A percentile compares a stretch with the other conserved stretches of the same genome.
Evolutionary conservation across 2,329 filamentous ascomycete genomes (phyloP).

Genomic region (Hymenoscyphus occultus): DNA sequence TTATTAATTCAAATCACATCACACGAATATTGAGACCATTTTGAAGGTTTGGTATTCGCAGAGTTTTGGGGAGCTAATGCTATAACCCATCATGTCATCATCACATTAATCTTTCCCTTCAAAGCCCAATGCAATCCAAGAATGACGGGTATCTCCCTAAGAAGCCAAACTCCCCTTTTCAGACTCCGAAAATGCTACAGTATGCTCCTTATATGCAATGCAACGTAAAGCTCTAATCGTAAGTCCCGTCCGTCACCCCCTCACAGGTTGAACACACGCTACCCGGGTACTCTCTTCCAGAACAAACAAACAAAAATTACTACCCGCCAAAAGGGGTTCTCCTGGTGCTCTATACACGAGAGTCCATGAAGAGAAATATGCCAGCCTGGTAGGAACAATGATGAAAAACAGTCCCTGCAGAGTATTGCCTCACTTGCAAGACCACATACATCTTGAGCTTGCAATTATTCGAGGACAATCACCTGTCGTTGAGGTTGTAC

Average conservation of each 20-base stretch:
- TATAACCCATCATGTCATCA: background rate
- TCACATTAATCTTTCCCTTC: background rate
- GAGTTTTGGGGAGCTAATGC: background rate
- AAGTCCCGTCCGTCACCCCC: background rate
- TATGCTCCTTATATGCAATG: background rate
- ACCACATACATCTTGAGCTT: background rate
- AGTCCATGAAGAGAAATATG: background rate
- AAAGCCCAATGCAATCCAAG: conserved; percentile 1
- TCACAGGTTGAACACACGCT: background rate
- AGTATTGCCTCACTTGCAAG: background rate
- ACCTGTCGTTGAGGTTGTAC: conserved; percentile 23
- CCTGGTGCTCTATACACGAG: background rate
- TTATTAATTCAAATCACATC: background rate
- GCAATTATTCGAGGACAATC: conserved; percentile 22
- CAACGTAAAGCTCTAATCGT: background rate
- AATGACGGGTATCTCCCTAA: conserved; percentile 1
- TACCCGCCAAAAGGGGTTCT: background rate
- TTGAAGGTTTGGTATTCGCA: background rate
- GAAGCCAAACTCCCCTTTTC: background rate
- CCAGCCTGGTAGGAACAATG: background rate
- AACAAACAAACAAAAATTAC: background rate
- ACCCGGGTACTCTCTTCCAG: background rate
- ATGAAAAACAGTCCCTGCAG: background rate
- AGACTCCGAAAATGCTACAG: background rate
- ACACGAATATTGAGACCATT: background rate